Conservation (phyloP, 257 asterid genomes). For the Coffea canephora region DNA sequence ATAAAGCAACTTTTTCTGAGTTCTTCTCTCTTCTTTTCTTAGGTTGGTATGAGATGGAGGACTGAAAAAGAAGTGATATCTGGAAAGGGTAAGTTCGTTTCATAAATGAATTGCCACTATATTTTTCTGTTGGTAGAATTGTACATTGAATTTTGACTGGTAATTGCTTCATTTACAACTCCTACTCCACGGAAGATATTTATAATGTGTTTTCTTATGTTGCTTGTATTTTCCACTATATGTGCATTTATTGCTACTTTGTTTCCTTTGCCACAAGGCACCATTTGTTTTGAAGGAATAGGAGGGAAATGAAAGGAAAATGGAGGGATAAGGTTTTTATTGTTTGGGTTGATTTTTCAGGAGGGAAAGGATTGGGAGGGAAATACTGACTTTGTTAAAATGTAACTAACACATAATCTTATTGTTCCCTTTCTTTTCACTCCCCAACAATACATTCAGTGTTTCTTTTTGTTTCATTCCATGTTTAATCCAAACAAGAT, state of each 20-base stretch:
- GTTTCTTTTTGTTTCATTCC: too few species aligned
- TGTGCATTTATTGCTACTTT: neutral
- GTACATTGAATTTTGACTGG: too few species aligned
- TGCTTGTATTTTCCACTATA: neutral
- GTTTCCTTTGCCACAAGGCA: neutral
- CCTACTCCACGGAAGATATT: neutral
- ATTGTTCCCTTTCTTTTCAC: too few species aligned
- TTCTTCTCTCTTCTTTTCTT: conserved; percentile 16
- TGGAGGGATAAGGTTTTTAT: too few species aligned
- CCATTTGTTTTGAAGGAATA: too few species aligned
- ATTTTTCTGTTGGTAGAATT: neutral
- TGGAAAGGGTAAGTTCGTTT: conserved; percentile 75
- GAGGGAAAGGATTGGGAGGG: too few species aligned
- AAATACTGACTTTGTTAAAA: too few species aligned
- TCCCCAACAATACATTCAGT: too few species aligned
- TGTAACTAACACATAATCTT: too few species aligned
- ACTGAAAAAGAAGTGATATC: conserved; percentile 92
- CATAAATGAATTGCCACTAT: neutral
- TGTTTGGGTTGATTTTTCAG: too few species aligned
- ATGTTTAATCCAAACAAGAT: too few species aligned
- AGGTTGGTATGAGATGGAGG: conserved; percentile 99
- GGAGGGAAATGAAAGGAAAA: too few species aligned
- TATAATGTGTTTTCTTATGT: neutral
- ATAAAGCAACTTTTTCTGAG: conserved; percentile 14
- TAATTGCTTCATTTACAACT: conserved; percentile 1